phyloP scores from a whole-genome alignment of 2,329 filamentous ascomycete genomes.

The Ophiostoma himal-ulmi region DNA sequence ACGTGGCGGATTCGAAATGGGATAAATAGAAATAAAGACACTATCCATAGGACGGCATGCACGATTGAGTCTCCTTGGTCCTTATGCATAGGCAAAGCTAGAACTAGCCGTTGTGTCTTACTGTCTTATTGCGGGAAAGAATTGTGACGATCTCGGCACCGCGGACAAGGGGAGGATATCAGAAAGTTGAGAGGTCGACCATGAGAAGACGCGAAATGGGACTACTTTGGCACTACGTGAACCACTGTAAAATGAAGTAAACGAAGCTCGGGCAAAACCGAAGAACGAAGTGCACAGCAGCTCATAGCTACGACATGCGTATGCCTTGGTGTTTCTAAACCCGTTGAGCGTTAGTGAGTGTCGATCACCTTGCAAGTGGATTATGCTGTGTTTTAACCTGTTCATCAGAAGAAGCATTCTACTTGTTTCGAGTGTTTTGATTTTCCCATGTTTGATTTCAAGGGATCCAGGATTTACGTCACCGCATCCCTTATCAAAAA shows the following conservation, averaged over 20 bases:
- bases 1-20: neutral
- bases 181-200: neutral
- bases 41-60: neutral
- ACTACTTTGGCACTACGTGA: no score
- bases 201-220: neutral
- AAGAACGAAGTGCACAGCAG: neutral
- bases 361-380: neutral
- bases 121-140: neutral
- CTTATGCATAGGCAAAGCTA: neutral
- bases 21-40: neutral
- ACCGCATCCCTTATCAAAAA: neutral
- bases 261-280: neutral
- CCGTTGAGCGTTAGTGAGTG: constrained; percentile 8
- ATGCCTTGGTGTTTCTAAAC: neutral
- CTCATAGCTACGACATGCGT: neutral
- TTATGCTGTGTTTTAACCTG: neutral
- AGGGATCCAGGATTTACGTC: neutral
- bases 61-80: neutral
- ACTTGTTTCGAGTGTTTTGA: neutral
- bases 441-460: neutral
- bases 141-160: neutral
- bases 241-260: neutral
- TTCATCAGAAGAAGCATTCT: neutral
- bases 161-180: neutral
- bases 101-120: neutral